A percentile compares a stretch with the other conserved stretches of the same genome.
Conservation (phyloP, 164 flowering plant species). For the Stephania yunnanensis region DNA sequence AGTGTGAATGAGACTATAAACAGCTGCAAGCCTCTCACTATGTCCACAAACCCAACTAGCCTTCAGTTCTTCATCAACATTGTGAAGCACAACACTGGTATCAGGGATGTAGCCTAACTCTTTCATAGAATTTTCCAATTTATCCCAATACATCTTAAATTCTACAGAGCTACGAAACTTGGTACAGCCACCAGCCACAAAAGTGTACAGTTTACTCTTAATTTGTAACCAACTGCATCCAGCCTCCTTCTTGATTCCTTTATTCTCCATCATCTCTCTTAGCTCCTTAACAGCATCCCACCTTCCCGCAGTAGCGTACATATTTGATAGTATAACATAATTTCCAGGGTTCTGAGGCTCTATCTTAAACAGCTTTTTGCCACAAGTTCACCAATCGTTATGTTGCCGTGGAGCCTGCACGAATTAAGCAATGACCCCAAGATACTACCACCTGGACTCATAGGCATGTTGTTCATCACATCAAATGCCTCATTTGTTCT, state of each 20-base stretch:
- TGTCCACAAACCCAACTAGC: neutral
- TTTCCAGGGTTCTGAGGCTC: constrained; percentile 3
- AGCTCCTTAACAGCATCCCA: constrained; percentile 2
- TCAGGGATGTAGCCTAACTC: constrained; percentile 1
- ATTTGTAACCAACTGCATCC: constrained; percentile 4
- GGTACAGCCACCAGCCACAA: constrained; percentile 2
- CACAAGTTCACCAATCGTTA: neutral
- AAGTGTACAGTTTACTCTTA: neutral
- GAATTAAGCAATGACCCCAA: constrained; percentile 1
- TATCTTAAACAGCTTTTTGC: constrained; percentile 2
- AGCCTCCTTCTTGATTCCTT: neutral
- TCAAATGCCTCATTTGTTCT: neutral
- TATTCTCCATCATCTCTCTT: neutral
- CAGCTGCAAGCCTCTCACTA: neutral
- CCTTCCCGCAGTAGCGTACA: neutral
- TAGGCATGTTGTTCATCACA: neutral
- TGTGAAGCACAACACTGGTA: neutral
- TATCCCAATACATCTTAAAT: neutral
- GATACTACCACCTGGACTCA: neutral
- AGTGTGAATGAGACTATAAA: neutral
- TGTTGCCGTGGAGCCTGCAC: neutral
- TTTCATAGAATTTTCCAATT: neutral
- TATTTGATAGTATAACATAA: neutral
- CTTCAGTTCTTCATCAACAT: constrained; percentile 3
- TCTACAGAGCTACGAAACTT: neutral